Base-by-base conservation (phyloP, 2,329 filamentous ascomycete species). In the Fusarium irregulare region DNA sequence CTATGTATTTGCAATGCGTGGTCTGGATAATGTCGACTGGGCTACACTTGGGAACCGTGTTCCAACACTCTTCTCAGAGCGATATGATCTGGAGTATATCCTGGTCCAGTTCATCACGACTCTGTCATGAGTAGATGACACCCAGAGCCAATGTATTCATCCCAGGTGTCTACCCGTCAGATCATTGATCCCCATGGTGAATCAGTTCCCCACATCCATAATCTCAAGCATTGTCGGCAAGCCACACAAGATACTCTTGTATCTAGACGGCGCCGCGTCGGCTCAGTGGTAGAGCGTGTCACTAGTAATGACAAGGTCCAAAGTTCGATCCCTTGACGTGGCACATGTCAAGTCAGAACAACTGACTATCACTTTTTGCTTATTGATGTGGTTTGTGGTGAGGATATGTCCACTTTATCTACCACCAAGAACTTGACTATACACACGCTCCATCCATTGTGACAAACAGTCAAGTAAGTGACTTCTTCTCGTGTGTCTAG, bases 1-100 rank as follows among this genome's bases (percentile, higher is more conserved):
- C 21, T 66, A 56, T 18, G 55, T 66, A 3, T 63, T 65, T 50
- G 41, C 64, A 2, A 37, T 37, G 34, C 18, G 34, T 4, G 34
- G 34, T 18, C n/a, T 37, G 34, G 34, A 37, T 37, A 1, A 37
- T n/a, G 34, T 37, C 1, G 34, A 37, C 34, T 37, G 34, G 34
- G 34, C 34, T 37, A 37, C 32, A 5, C 32, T 37, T 11, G 18
- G 34, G 34, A 37, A 37, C 1, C 34, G 7, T 4, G 34, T 37
- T 1, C 34, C 34, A 0, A 4, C 34, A n/a, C 34, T 37, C 16
- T 37, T 37, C 10, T 9, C 18, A 2, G n/a, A 37, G 18, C 34
- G 34, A 37, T 37, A 37, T n/a, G 34, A 37, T 37, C 34, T 37
- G 34, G 34, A 37, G 16, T 37, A 37, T n/a, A 37, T 37, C 18